Evolutionary conservation across 805 yeast species (phyloP), one percentile per base, ranked within the genome.

Genomic region (Cephaloascus fragrans): DNA sequence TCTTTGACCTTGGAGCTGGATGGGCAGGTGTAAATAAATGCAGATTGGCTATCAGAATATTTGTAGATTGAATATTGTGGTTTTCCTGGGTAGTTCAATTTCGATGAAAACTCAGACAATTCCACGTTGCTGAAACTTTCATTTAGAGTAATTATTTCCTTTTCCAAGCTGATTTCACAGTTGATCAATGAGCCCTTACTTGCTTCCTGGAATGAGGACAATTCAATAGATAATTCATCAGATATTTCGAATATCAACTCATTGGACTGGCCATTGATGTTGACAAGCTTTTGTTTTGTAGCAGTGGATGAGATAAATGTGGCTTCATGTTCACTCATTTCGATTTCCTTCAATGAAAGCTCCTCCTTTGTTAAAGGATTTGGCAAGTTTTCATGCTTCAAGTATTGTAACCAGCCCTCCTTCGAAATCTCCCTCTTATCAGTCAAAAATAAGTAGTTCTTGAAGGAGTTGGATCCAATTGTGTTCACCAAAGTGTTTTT

Each of bases 1-100:
- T 88, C 93, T 57, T 81, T 83, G 32, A 93, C 93, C 59, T 79
- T 80, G 34, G 96, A 81, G 1, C 89, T 88, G 0, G 94, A 77
- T 3, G 98, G 97, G 57, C 96, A 89, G 5, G 90, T 71, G 55
- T 86, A 86, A 26, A 89, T 75, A 56, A 90, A 88, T 26, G 74
- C 75, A 31, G 51, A 48, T 35, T 65, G 57, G 2, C 54, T 59
- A 5, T 46, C 47, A 2, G 61, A 59, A 44, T 64, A 64, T 37
- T 64, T 69, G 52, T 71, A 72, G 19, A 84, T 46, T 23, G 75
- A 74, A 55, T 77, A 88, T 51, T 61, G 85, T 59, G 79, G 87
- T 43, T 52, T n/a, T 6, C 28, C 12, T 23, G 28, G 28, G 12
- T 23, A 23, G 12, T 23, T 23, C 28, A 23, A 23, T 12, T 23